Conservation (phyloP, 805 yeast species). For the Saccharomycopsis malanga region DNA sequence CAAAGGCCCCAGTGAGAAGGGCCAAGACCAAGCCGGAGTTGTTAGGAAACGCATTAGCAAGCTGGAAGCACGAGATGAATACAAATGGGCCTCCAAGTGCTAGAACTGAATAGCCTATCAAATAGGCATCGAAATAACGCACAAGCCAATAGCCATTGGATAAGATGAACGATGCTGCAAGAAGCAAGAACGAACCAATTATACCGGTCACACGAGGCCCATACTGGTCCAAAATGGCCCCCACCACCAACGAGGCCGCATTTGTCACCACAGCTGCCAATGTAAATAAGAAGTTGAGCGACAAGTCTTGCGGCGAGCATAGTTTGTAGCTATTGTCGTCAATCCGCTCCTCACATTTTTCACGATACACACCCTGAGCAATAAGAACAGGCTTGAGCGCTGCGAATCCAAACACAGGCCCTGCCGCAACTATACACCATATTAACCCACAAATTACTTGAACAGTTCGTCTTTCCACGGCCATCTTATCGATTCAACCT, state of each 20-base stretch:
- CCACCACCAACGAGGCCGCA: slow-evolving; percentile 75
- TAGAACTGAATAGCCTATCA: slow-evolving; percentile 63
- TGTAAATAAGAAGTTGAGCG: slow-evolving; percentile 76
- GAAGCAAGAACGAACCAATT: slow-evolving; percentile 57
- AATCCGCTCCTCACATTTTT: slow-evolving; percentile 47
- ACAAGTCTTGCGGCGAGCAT: slow-evolving; percentile 76
- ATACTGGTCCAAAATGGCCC: slow-evolving; percentile 63
- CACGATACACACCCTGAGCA: slow-evolving; percentile 66
- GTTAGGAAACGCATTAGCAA: slow-evolving; percentile 80
- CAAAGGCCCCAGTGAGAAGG: slow-evolving; percentile 87
- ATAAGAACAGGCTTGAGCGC: slow-evolving; percentile 83
- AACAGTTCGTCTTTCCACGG: slow-evolving; percentile 29
- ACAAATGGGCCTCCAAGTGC: slow-evolving; percentile 95
- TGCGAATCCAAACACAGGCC: slow-evolving; percentile 93
- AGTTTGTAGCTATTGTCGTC: slow-evolving; percentile 78
- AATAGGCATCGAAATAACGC: slow-evolving; percentile 51
- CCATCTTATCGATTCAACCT: too few relatives aligned
- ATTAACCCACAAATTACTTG: slow-evolving; percentile 68
- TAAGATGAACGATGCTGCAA: slow-evolving; percentile 46
- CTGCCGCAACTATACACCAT: slow-evolving; percentile 91
- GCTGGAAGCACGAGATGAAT: slow-evolving; percentile 82
- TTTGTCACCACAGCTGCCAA: slow-evolving; percentile 84
- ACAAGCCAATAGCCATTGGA: slow-evolving; percentile 33
- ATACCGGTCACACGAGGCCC: slow-evolving; percentile 81
- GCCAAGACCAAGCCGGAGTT: slow-evolving; percentile 79